Evolutionary conservation across 768 basidiomycete genomes (phyloP).

Genomic region (Rhizopogon salebrosus): DNA sequence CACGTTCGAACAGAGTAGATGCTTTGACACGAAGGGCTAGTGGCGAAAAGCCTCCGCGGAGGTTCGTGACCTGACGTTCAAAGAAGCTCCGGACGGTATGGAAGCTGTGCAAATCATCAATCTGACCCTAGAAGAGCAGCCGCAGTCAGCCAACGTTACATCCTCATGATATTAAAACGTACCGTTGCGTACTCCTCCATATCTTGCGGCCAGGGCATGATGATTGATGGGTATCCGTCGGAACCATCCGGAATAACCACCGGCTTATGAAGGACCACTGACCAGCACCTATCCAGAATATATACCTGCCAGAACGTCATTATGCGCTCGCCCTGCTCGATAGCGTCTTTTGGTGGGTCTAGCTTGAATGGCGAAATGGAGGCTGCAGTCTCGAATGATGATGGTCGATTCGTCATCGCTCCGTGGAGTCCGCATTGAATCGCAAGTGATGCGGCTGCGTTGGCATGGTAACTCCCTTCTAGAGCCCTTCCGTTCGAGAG

Average conservation of each 20-base stretch:
- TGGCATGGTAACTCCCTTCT: slow-evolving; percentile 77
- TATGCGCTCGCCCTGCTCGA: slow-evolving; percentile 68
- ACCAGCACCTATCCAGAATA: slow-evolving; percentile 78
- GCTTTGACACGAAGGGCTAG: slow-evolving; percentile 69
- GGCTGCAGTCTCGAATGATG: slow-evolving; percentile 30
- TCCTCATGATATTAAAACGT: slow-evolving; percentile 20
- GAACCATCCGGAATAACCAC: slow-evolving; percentile 59
- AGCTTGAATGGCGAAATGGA: slow-evolving; percentile 37
- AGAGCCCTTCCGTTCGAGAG: slow-evolving; percentile 68
- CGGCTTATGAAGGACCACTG: slow-evolving; percentile 65
- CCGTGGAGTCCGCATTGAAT: slow-evolving; percentile 69
- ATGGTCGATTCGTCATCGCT: slow-evolving; percentile 25
- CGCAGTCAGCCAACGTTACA: slow-evolving; percentile 9
- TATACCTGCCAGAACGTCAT: slow-evolving; percentile 83
- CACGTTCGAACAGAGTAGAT: slow-evolving; percentile 68
- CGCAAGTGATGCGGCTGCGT: slow-evolving; percentile 67
- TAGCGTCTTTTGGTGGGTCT: slow-evolving; percentile 51
- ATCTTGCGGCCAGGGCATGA: slow-evolving; percentile 73
- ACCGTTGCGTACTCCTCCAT: slow-evolving; percentile 71
- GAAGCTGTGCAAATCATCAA: slow-evolving; percentile 44
- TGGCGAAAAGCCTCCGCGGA: slow-evolving; percentile 52
- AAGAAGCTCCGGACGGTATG: slow-evolving; percentile 63
- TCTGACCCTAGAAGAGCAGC: slow-evolving; percentile 45
- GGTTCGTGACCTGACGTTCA: slow-evolving; percentile 46
- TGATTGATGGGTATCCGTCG: slow-evolving; percentile 52